Evolutionary conservation across 805 yeast genomes (phyloP).

Genomic region (Jamesozyma jinghongensis): DNA sequence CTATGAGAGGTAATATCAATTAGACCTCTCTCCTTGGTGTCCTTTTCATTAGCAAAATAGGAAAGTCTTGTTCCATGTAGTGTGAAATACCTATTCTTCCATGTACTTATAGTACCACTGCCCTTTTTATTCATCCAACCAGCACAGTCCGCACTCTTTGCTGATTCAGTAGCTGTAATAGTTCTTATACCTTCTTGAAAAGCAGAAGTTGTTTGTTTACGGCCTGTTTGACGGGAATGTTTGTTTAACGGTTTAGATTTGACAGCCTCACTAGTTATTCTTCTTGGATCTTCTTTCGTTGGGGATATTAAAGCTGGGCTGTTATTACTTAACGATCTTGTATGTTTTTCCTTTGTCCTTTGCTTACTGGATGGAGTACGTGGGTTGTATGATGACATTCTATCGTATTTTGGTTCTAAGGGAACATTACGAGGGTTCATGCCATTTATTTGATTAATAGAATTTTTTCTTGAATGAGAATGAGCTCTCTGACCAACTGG

Average conservation of each 20-base stretch:
- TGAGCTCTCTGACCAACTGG: background rate
- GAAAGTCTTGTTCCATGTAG: conserved; percentile 89
- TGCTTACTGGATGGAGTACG: background rate
- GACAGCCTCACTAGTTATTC: conserved; percentile 12
- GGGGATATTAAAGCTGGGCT: conserved; percentile 18
- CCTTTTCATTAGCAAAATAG: conserved; percentile 69
- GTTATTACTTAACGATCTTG: conserved; percentile 41
- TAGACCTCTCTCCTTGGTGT: conserved; percentile 77
- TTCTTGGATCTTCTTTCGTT: background rate
- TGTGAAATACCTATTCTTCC: conserved; percentile 81
- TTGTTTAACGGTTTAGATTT: conserved; percentile 32
- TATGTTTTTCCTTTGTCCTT: background rate
- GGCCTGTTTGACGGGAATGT: conserved; percentile 16
- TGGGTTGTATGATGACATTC: background rate
- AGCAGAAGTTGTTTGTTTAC: conserved; percentile 59
- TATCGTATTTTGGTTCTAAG: background rate
- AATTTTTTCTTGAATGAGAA: conserved; percentile 8
- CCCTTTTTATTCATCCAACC: conserved; percentile 98
- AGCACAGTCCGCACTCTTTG: conserved; percentile 59
- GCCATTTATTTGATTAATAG: background rate
- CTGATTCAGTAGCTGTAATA: conserved; percentile 68
- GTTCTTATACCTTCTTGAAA: conserved; percentile 81
- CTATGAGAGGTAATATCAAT: conserved; percentile 93
- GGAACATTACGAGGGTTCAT: background rate
- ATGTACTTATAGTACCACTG: conserved; percentile 67